Base-by-base conservation (phyloP, 129 eudicot species). In the Smallanthus sonchifolius region DNA sequence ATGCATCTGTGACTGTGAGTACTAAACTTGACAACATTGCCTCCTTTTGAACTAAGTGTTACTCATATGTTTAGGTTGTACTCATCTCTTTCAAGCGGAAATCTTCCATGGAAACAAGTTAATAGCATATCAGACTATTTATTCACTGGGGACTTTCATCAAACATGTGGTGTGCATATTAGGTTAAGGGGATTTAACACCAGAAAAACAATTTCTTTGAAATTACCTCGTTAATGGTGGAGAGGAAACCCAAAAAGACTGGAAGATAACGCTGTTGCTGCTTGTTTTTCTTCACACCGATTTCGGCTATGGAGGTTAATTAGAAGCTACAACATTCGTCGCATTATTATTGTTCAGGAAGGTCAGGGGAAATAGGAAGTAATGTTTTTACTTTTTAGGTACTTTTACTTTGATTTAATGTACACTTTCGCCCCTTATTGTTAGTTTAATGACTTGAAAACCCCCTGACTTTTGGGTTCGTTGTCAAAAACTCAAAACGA, bases 91-190 rank as follows among this genome's bases (percentile, higher is more conserved):
- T 68, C 17, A 0, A 7, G 9, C 4, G 16, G 5, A 54, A 30
- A 8, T 10, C 7, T 32, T 11, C 17, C 7, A 35, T 7, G 17
- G 10, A 61, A 61, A 61, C 42, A 34, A 34, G 6, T 1, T 32
- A 14, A 35, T 7, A 24, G 24, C 7, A 14, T 13, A 63, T 63
- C 44, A 7, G 20, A 67, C 37, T 19, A 6, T 42, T 7, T 42
- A 24, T 60, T 73, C 69, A 73, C 30, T 73, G 42, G 35, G 69
- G 69, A 73, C 69, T 59, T 73, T 59, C 30, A 57, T 73, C 77
- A 40, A 73, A 59, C 69, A 73, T 7, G 32, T 59, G 57, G 69
- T 4, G 5, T 44, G 69, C 77, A 30, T 60, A 44, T 10, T 14
- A 10, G 43, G 19, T 43, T 73, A 24, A 73, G 57, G 17, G 34